Percentiles rank a stretch among this genome's conserved stretches.
phyloP scores from a whole-genome alignment of 2,329 filamentous ascomycete genomes.

The Diaporthe caulivora region DNA sequence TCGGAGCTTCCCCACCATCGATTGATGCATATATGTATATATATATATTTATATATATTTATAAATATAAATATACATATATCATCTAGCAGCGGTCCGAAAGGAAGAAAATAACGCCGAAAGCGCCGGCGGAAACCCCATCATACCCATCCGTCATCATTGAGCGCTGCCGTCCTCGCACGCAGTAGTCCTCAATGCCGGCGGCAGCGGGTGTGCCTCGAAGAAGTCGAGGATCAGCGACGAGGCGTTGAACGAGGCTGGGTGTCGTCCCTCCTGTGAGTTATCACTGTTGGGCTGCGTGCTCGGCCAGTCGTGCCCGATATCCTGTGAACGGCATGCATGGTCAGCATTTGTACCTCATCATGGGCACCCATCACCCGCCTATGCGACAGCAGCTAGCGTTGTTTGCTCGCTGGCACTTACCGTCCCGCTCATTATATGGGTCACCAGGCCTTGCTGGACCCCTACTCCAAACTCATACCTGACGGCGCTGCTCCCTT shows the following conservation, averaged over 20 bases:
- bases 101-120: neutral
- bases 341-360: constrained; percentile 10
- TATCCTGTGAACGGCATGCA: constrained; percentile 23
- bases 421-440: constrained; percentile 49
- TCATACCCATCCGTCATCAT: neutral
- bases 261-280: constrained; percentile 35
- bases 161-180: constrained; percentile 3
- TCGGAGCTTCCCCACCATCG: too few relatives aligned
- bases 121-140: neutral
- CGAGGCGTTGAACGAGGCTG: constrained; percentile 42
- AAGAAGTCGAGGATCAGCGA: constrained; percentile 41
- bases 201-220: constrained; percentile 25
- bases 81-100: neutral
- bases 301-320: constrained; percentile 41
- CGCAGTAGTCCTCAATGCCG: neutral
- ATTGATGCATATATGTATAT: too few relatives aligned
- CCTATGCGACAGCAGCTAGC: neutral
- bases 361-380: too few relatives aligned
- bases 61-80: neutral
- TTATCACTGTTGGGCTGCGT: constrained; percentile 40
- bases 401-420: neutral
- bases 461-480: constrained; percentile 50
- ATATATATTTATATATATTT: too few relatives aligned
- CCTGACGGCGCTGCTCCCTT: constrained; percentile 43
- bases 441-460: constrained; percentile 45